phyloP scores from a whole-genome alignment of 352 stramenopile species.

The Pythium rhizo-oryzae region DNA sequence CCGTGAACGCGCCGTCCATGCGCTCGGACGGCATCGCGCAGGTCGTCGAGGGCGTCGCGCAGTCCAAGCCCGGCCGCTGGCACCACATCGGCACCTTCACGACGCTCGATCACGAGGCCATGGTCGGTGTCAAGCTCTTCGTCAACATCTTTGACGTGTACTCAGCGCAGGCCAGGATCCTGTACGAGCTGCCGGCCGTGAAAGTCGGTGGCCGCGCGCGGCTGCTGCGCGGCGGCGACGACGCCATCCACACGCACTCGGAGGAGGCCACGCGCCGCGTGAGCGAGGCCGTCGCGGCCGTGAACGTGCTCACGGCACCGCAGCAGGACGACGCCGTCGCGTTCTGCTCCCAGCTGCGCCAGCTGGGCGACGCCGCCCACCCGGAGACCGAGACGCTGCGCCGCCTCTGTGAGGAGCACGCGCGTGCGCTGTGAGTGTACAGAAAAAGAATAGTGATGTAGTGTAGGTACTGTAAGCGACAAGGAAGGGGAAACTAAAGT shows the following conservation, averaged over 20 bases:
- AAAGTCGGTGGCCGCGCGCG: neutral
- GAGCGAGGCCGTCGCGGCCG: constrained; percentile 9
- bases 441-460: neutral
- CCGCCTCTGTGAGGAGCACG: constrained; percentile 8
- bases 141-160: constrained; percentile 29
- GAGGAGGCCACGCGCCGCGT: constrained; percentile 17
- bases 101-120: constrained; percentile 31
- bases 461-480: neutral
- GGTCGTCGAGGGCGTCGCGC: constrained; percentile 27
- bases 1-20: constrained; percentile 34
- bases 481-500: neutral
- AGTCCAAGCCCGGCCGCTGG: constrained; percentile 32
- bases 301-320: constrained; percentile 14
- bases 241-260: constrained; percentile 19
- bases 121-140: constrained; percentile 31
- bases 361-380: neutral
- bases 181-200: constrained; percentile 28
- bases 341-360: constrained; percentile 9
- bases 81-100: constrained; percentile 31
- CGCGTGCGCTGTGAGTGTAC: constrained; percentile 3
- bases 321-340: neutral
- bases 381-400: constrained; percentile 8
- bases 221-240: neutral
- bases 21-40: constrained; percentile 21
- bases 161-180: constrained; percentile 20